Evolutionary conservation across 768 basidiomycete genomes (phyloP).

Genomic region (Collybiopsis confluens): DNA sequence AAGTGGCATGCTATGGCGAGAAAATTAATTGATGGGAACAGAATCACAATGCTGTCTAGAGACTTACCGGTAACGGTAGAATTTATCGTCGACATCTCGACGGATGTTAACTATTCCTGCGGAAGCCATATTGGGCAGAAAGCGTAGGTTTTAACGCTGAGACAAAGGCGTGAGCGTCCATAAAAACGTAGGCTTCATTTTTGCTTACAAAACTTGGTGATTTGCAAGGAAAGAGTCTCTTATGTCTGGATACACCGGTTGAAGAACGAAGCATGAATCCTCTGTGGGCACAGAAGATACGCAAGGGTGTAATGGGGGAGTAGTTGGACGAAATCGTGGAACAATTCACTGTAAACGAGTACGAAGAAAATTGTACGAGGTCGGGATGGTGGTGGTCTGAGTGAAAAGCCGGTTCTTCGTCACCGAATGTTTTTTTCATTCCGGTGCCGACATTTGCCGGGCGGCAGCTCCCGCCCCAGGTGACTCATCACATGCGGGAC

Average conservation of each 20-base stretch:
- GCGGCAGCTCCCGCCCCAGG: neutral
- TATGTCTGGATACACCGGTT: constrained; percentile 67
- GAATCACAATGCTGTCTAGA: neutral
- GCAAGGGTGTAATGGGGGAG: constrained; percentile 31
- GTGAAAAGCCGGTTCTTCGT: constrained; percentile 9
- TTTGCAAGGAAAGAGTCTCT: constrained; percentile 48
- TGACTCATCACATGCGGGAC: no score
- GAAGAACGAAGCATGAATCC: constrained; percentile 94
- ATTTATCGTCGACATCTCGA: constrained; percentile 95
- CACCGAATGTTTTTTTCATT: neutral
- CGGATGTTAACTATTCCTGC: constrained; percentile 86
- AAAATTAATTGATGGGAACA: constrained; percentile 8
- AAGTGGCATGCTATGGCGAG: constrained; percentile 76
- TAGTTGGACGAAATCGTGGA: constrained; percentile 65
- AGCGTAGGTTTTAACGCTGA: constrained; percentile 51
- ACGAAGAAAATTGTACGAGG: neutral
- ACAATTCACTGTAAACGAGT: constrained; percentile 12
- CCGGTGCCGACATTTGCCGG: neutral
- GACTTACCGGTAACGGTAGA: constrained; percentile 85
- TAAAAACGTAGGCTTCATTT: neutral
- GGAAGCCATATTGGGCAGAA: constrained; percentile 74
- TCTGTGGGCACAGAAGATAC: constrained; percentile 69
- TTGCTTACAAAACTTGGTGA: constrained; percentile 50
- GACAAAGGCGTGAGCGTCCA: neutral
- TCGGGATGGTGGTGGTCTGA: constrained; percentile 18